A percentile compares a stretch with the other conserved stretches of the same genome.
These are phyloP conservation scores for Aspergillus affinis DNA, from an alignment of 495 filamentous ascomycete genomes.

Conservation along the genomic window DNA sequence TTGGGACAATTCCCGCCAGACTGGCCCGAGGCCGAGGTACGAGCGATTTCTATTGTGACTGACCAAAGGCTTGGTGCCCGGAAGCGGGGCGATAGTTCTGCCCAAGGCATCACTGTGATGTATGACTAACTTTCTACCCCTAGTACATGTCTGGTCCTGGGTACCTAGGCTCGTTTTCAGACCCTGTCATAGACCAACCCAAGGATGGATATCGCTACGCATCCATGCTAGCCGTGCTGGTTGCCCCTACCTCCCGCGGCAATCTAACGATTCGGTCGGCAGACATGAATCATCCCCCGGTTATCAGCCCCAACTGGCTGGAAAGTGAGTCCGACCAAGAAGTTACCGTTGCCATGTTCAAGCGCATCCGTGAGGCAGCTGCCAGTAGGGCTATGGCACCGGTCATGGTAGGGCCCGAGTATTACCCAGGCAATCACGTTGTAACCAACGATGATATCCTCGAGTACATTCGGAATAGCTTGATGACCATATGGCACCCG, in stretches of 20 bases:
- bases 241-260: slow-evolving; percentile 53
- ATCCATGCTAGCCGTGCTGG: slow-evolving; percentile 40
- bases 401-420: slow-evolving; percentile 46
- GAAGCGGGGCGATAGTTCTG: neutral
- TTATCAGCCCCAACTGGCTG: slow-evolving; percentile 58
- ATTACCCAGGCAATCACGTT: slow-evolving; percentile 45
- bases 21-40: slow-evolving; percentile 59
- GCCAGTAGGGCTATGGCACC: slow-evolving; percentile 38
- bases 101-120: slow-evolving; percentile 4
- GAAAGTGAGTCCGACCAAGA: slow-evolving; percentile 48
- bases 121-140: slow-evolving; percentile 2
- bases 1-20: slow-evolving; percentile 45
- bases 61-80: neutral
- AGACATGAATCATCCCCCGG: slow-evolving; percentile 43
- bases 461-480: slow-evolving; percentile 34
- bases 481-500: slow-evolving; percentile 52
- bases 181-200: slow-evolving; percentile 34
- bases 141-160: slow-evolving; percentile 36
- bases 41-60: neutral
- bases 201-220: slow-evolving; percentile 49
- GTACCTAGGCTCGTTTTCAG: slow-evolving; percentile 38
- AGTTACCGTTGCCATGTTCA: slow-evolving; percentile 53
- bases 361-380: slow-evolving; percentile 48
- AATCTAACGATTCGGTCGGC: slow-evolving; percentile 51
- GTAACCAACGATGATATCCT: slow-evolving; percentile 54